phyloP scores from a whole-genome alignment of 2,329 filamentous ascomycete species.

The Talaromyces funiculosus region DNA sequence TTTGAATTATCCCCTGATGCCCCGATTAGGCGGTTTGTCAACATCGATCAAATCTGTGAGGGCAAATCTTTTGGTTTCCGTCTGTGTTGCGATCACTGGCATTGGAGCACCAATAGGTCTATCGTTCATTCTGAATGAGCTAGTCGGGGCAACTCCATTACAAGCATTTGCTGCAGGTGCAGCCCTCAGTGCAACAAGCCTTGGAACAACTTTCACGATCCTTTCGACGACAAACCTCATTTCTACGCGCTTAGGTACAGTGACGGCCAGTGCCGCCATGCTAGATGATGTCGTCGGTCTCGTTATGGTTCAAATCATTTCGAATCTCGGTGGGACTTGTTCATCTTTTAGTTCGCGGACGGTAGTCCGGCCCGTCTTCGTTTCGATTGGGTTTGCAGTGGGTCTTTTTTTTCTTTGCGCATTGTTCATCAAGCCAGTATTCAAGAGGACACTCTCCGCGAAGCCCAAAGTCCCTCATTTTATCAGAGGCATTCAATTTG shows the following conservation, averaged over 20 bases:
- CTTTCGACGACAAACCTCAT: slow-evolving; percentile 56
- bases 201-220: slow-evolving; percentile 65
- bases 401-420: slow-evolving; percentile 25
- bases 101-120: slow-evolving; percentile 59
- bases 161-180: slow-evolving; percentile 69
- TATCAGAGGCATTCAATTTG: slow-evolving; percentile 17
- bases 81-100: slow-evolving; percentile 60
- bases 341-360: slow-evolving; percentile 26
- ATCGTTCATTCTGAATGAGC: slow-evolving; percentile 54
- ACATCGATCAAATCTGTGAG: slow-evolving; percentile 51
- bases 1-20: not conserved
- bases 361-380: slow-evolving; percentile 48
- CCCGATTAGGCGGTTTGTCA: slow-evolving; percentile 45
- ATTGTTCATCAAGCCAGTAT: not conserved
- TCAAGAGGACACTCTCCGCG: not conserved
- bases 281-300: slow-evolving; percentile 75
- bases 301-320: slow-evolving; percentile 71
- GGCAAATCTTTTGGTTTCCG: slow-evolving; percentile 57
- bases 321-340: slow-evolving; percentile 51
- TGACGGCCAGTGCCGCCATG: slow-evolving; percentile 69
- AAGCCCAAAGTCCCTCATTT: not conserved
- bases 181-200: slow-evolving; percentile 65
- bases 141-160: slow-evolving; percentile 47
- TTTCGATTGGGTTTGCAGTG: slow-evolving; percentile 37
- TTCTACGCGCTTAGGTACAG: slow-evolving; percentile 52